These are phyloP conservation scores for Ogataea methanolica DNA, from an alignment of 805 yeast species.

Conservation along the genomic window DNA sequence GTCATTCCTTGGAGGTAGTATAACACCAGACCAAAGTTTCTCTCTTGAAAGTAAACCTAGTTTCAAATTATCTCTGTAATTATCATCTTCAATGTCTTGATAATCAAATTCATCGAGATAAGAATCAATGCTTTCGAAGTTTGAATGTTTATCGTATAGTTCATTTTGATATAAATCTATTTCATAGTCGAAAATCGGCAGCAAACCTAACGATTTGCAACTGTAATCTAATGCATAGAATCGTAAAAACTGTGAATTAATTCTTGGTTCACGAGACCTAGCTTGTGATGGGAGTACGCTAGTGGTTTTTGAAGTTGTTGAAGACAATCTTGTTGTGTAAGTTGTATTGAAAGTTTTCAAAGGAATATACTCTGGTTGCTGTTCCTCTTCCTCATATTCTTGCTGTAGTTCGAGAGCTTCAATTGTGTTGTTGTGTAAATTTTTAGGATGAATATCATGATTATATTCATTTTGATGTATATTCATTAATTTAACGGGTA, in stretches of 20 bases:
- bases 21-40: slow-evolving; percentile 49
- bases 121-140: slow-evolving; percentile 13
- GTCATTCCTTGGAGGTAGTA: slow-evolving; percentile 49
- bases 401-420: neutral
- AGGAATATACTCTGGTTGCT: neutral
- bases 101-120: slow-evolving; percentile 23
- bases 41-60: slow-evolving; percentile 42
- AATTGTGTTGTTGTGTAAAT: neutral
- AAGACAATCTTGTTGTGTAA: slow-evolving; percentile 1
- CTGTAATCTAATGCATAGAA: slow-evolving; percentile 46
- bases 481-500: slow-evolving; percentile 7
- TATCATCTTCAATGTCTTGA: slow-evolving; percentile 7
- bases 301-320: neutral
- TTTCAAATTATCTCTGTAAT: slow-evolving; percentile 18
- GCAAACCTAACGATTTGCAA: slow-evolving; percentile 31
- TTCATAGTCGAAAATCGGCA: slow-evolving; percentile 31
- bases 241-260: slow-evolving; percentile 45
- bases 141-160: slow-evolving; percentile 19
- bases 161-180: slow-evolving; percentile 29
- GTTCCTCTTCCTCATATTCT: neutral
- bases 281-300: neutral
- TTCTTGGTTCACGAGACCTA: slow-evolving; percentile 41
- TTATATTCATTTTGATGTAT: neutral
- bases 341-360: neutral
- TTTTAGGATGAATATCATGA: neutral